Conservation (phyloP, 805 yeast species). For the Wickerhamomyces canadensis region DNA sequence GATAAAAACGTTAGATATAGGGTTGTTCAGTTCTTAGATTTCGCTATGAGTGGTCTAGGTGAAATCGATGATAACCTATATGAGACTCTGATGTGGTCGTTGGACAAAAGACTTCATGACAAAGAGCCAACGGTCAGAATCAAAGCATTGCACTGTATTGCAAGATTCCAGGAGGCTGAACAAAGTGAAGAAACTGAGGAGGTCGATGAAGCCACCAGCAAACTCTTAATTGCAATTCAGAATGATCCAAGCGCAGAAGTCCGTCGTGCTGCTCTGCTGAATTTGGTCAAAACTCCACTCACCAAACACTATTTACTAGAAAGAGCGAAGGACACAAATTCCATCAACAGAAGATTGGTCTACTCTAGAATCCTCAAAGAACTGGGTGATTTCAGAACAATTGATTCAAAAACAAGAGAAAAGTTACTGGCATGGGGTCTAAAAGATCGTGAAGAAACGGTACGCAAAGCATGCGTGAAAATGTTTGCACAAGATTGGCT, state of each 20-base stretch:
- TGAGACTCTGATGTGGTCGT: slow-evolving; percentile 52
- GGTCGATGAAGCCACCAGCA: slow-evolving; percentile 41
- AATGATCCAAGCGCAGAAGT: slow-evolving; percentile 87
- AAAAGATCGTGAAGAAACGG: slow-evolving; percentile 75
- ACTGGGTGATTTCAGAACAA: slow-evolving; percentile 54
- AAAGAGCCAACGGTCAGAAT: slow-evolving; percentile 73
- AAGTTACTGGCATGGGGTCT: slow-evolving; percentile 77
- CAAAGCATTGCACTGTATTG: slow-evolving; percentile 77
- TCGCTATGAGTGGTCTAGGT: slow-evolving; percentile 62
- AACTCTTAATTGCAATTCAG: slow-evolving; percentile 48
- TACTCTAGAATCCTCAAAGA: slow-evolving; percentile 64
- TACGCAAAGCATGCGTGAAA: slow-evolving; percentile 63
- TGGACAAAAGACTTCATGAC: slow-evolving; percentile 62
- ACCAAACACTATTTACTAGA: slow-evolving; percentile 62
- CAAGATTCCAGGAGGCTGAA: slow-evolving; percentile 62
- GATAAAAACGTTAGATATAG: slow-evolving; percentile 76
- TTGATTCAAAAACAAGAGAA: slow-evolving; percentile 55
- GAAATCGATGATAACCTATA: slow-evolving; percentile 73
- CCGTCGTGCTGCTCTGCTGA: slow-evolving; percentile 74
- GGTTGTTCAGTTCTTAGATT: slow-evolving; percentile 69
- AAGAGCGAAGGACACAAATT: slow-evolving; percentile 76
- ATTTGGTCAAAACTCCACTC: slow-evolving; percentile 48
- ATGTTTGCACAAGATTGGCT: slow-evolving; percentile 75
- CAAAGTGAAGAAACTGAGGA: slow-evolving; percentile 22
- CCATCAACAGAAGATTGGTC: slow-evolving; percentile 65